Conservation (phyloP, 208 protist genomes). For the Wallacemonas sp. region DNA sequence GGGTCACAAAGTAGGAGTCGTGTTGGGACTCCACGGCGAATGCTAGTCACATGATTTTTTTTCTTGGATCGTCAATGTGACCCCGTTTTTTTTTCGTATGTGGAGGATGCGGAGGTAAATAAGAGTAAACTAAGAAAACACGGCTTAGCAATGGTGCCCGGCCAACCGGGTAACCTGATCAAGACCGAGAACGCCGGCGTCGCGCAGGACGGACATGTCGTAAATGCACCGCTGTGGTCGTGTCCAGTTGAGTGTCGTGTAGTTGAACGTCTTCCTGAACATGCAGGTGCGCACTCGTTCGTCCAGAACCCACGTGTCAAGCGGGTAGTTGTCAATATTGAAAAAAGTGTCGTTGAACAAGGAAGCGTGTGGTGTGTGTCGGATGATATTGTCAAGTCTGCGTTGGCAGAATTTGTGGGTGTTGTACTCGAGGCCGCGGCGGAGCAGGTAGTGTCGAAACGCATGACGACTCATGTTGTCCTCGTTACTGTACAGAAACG, state of each 20-base stretch:
- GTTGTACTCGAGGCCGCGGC: constrained; percentile 15
- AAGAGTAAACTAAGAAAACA: constrained; percentile 6
- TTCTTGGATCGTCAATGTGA: too few species aligned
- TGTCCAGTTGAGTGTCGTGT: constrained; percentile 3
- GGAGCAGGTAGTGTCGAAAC: constrained; percentile 13
- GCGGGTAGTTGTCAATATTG: constrained; percentile 24
- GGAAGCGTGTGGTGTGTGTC: constrained; percentile 6
- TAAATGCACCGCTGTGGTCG: constrained; percentile 15
- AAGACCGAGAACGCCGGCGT: constrained; percentile 22
- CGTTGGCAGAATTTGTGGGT: constrained; percentile 23
- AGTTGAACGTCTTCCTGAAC: constrained; percentile 24
- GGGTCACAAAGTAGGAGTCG: too few species aligned
- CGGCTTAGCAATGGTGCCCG: background rate
- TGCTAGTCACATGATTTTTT: too few species aligned
- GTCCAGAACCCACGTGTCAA: constrained; percentile 36
- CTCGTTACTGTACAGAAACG: constrained; percentile 21
- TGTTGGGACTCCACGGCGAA: too few species aligned
- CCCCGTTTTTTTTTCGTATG: too few species aligned
- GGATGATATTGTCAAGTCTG: constrained; percentile 5
- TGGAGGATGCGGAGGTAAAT: constrained; percentile 12
- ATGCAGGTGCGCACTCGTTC: constrained; percentile 17
- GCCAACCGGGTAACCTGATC: constrained; percentile 10
- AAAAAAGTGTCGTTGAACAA: constrained; percentile 15
- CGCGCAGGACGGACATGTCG: constrained; percentile 15
- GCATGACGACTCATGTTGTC: constrained; percentile 21